Percentiles rank a stretch among this genome's conserved stretches.
Evolutionary conservation across 2,329 filamentous ascomycete genomes (phyloP).

Genomic region (Pseudogymnoascus sp.): DNA sequence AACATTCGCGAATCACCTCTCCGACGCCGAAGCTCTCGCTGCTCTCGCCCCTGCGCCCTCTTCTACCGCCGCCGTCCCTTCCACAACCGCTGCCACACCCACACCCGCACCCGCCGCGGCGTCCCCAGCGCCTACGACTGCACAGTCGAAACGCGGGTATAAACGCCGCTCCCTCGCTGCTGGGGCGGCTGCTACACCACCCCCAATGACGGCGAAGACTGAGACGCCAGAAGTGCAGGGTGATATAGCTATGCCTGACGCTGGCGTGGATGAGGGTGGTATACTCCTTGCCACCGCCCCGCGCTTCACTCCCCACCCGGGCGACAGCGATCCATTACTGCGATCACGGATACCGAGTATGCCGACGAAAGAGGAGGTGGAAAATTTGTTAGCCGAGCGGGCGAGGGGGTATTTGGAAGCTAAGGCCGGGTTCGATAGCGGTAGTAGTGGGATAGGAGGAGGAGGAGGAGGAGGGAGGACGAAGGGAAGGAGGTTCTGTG

Average conservation of each 20-base stretch:
- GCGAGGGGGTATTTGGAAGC: conserved; percentile 62
- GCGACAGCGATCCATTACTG: conserved; percentile 50
- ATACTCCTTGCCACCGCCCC: neutral
- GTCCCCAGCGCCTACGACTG: conserved; percentile 21
- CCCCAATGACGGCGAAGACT: neutral
- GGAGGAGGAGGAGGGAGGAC: conserved; percentile 34
- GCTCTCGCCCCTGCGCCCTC: conserved; percentile 33
- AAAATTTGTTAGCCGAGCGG: conserved; percentile 52
- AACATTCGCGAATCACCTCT: conserved; percentile 74
- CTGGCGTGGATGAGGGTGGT: conserved; percentile 8
- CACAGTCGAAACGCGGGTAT: conserved; percentile 17
- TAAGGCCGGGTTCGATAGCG: conserved; percentile 36
- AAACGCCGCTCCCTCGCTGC: conserved; percentile 15
- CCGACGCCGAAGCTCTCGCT: conserved; percentile 62
- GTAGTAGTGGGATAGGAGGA: no score
- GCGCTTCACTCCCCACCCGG: conserved; percentile 34
- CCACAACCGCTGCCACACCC: conserved; percentile 15
- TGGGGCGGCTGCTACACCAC: conserved; percentile 14
- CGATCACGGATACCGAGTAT: conserved; percentile 47
- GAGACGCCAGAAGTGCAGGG: neutral
- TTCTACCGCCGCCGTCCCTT: conserved; percentile 23
- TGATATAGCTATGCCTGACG: conserved; percentile 32
- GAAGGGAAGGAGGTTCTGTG: conserved; percentile 60
- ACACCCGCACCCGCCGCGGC: conserved; percentile 14
- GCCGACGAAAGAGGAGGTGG: conserved; percentile 53